A percentile compares a stretch with the other conserved stretches of the same genome.
Conservation (phyloP, 495 filamentous ascomycete species). For the Tuber aestivum region DNA sequence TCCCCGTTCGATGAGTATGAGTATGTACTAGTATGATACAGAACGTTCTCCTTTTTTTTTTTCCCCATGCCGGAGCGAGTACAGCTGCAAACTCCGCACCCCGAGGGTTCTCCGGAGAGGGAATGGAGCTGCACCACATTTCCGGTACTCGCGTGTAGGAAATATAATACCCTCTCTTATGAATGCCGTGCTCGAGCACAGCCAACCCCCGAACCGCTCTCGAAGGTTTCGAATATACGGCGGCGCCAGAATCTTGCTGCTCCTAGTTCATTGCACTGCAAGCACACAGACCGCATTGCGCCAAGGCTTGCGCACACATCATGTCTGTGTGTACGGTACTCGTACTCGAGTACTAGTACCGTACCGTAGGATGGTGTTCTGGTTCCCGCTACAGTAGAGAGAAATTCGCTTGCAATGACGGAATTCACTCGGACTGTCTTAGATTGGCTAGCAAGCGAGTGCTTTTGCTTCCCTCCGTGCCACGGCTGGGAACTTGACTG, state of each 20-base stretch:
- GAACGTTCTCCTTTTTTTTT: conserved; percentile 3
- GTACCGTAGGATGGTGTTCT: not conserved
- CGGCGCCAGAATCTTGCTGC: not conserved
- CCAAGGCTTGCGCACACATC: conserved; percentile 1
- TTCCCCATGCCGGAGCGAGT: conserved; percentile 24
- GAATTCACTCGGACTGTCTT: conserved; percentile 1
- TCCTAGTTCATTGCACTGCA: not conserved
- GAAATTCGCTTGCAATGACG: not conserved
- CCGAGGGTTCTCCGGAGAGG: conserved; percentile 19
- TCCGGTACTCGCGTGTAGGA: conserved; percentile 1
- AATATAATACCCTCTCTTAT: not conserved
- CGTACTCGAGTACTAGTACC: not conserved
- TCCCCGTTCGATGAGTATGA: conserved; percentile 9
- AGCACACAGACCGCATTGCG: conserved; percentile 2
- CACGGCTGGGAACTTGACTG: not conserved
- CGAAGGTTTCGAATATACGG: not conserved
- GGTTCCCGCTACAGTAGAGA: not conserved
- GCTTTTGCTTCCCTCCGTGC: not conserved
- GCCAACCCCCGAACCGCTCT: not conserved
- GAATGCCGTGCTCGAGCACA: not conserved
- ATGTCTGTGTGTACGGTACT: not conserved
- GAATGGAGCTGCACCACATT: conserved; percentile 32
- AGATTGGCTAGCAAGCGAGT: conserved; percentile 3
- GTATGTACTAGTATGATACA: no score
- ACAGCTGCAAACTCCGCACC: conserved; percentile 19